phyloP scores from a whole-genome alignment of 192 early-diverging fungal species.

The Radiomyces spectabilis region DNA sequence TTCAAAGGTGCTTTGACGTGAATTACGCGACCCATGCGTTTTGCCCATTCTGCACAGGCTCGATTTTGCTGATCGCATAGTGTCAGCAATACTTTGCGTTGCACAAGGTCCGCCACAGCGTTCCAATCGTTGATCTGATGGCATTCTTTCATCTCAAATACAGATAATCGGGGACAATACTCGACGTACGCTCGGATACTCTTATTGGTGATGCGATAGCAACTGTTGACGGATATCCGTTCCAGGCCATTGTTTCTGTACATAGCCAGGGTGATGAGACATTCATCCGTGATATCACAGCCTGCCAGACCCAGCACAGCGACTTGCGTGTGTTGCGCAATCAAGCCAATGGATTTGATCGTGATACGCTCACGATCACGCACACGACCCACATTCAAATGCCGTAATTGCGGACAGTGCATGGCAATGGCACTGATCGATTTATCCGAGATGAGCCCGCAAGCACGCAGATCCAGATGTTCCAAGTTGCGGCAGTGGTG shows the following conservation, averaged over 20 bases:
- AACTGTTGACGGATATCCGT: conserved; percentile 39
- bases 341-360: conserved; percentile 31
- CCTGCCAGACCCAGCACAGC: conserved; percentile 41
- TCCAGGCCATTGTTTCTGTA: conserved; percentile 25
- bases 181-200: conserved; percentile 35
- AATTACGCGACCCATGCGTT: conserved; percentile 20
- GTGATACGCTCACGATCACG: conserved; percentile 33
- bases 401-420: conserved; percentile 29
- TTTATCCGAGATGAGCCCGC: conserved; percentile 32
- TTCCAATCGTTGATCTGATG: conserved; percentile 41
- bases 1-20: conserved; percentile 40
- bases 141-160: conserved; percentile 47
- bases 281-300: conserved; percentile 39
- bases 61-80: conserved; percentile 38
- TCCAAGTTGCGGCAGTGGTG: conserved; percentile 33
- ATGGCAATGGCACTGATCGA: conserved; percentile 33
- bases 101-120: conserved; percentile 34
- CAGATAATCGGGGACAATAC: conserved; percentile 36
- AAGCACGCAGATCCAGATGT: conserved; percentile 38
- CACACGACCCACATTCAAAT: conserved; percentile 43
- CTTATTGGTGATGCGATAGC: conserved; percentile 33
- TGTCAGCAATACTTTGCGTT: conserved; percentile 34
- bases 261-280: conserved; percentile 34
- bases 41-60: conserved; percentile 31
- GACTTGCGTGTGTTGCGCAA: conserved; percentile 35